Evolutionary conservation across 2,329 filamentous ascomycete species (phyloP), one percentile per base, ranked within the genome.

Genomic region (Coniochaeta sp.): DNA sequence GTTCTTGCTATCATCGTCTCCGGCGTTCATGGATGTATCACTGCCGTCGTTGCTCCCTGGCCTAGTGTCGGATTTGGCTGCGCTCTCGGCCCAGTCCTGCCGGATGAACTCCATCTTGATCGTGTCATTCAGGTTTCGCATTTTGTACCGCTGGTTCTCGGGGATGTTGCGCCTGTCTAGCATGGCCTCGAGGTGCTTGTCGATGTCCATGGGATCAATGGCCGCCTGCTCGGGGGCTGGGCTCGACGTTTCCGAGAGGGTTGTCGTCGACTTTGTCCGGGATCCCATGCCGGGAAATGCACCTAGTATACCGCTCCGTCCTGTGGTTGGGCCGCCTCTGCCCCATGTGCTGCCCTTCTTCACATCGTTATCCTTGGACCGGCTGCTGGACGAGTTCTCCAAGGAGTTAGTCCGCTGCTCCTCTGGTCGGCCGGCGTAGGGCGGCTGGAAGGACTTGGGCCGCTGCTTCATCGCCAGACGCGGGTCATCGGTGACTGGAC

Each of bases 31-130:
- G 65, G 73, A 64, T 60, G 65, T 58, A 52, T 67, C 63, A 58
- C 71, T 75, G 63, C 68, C 71, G 63, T 68, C 71, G 62, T 73
- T 66, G 60, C 72, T 75, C 58, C 67, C 70, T 56, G 73, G 57
- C 70, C 67, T 55, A n/a, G n/a, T n/a, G 42, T 73, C 63, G 65
- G 70, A 62, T 64, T 73, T 71, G 50, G 77, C 76, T 66, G 75
- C 73, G 68, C 78, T 84, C 65, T 87, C 86, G 6, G 81, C 82
- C 76, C 88, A 89, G 65, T 96, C 89, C 66, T 95, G 91, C 50
- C 86, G 85, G 61, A 97, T 91, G 61, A 99, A 95, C 64, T 97
- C 91, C 65, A 91, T 89, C 71, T 99, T 99, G 73, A 97, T 91
- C 31, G 88, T 87, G 57, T 89, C 80, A 56, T 89, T 90, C 54